phyloP scores from a whole-genome alignment of 345 rosid species.

The Melastoma malabathricum region DNA sequence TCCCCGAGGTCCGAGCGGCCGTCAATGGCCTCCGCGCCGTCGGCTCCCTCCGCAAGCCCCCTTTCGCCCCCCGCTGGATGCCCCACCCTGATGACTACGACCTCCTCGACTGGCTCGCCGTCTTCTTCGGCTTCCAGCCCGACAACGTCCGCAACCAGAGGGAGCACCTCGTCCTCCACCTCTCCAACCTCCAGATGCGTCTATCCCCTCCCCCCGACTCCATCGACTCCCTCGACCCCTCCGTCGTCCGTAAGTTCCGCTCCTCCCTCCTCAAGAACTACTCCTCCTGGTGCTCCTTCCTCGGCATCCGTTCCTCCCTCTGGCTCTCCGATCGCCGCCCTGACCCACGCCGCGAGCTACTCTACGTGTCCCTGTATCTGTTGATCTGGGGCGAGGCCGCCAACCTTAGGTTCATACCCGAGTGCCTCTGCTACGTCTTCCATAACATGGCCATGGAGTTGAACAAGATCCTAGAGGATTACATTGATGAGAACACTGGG shows the following conservation, averaged over 20 bases:
- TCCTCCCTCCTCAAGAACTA: conserved; percentile 61
- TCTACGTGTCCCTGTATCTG: conserved; percentile 55
- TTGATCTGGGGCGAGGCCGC: conserved; percentile 91
- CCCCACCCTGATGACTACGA: conserved; percentile 37
- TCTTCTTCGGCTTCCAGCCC: conserved; percentile 75
- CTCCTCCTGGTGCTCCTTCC: conserved; percentile 74
- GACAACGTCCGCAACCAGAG: conserved; percentile 86
- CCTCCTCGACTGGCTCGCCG: conserved; percentile 77
- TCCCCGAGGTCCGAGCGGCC: conserved; percentile 84
- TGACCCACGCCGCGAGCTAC: conserved; percentile 62
- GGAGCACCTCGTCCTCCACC: conserved; percentile 84
- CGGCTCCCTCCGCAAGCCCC: conserved; percentile 72
- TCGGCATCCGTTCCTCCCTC: conserved; percentile 65
- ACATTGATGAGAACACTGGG: conserved; percentile 84
- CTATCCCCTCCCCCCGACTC: conserved; percentile 83
- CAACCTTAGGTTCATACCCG: conserved; percentile 78
- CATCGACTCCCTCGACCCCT: conserved; percentile 62
- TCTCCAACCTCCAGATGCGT: conserved; percentile 96
- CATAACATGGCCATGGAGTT: conserved; percentile 93
- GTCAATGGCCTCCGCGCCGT: conserved; percentile 75
- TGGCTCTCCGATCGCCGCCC: conserved; percentile 73
- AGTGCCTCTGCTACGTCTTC: conserved; percentile 72
- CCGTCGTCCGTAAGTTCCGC: conserved; percentile 62
- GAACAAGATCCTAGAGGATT: conserved; percentile 65
- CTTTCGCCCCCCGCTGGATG: conserved; percentile 48